Percentiles rank a stretch among this genome's conserved stretches.
Evolutionary conservation across 108 stramenopile genomes (phyloP).

Genomic region (Fragilariopsis cylindrus): DNA sequence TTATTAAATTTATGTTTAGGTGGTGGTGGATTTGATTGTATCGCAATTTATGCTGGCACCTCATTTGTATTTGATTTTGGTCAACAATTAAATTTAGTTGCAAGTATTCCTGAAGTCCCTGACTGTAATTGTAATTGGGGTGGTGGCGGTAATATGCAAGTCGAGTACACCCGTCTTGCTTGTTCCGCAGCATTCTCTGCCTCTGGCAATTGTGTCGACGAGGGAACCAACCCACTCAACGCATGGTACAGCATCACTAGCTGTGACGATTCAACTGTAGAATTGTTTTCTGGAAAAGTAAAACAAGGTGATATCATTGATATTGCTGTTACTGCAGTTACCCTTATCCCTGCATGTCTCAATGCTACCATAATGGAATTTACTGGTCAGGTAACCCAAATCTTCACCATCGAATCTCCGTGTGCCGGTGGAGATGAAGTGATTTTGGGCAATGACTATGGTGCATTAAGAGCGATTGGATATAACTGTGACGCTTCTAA

Average conservation of each 20-base stretch:
- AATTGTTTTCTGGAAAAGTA: not conserved
- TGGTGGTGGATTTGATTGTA: too few species aligned
- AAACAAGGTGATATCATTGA: constrained; percentile 8
- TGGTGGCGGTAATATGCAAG: not conserved
- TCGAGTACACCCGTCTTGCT: constrained; percentile 24
- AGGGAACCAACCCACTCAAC: constrained; percentile 6
- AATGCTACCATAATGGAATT: not conserved
- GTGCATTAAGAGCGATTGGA: constrained; percentile 21
- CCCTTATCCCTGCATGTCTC: constrained; percentile 19
- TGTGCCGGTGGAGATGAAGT: not conserved
- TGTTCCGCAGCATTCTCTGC: constrained; percentile 1
- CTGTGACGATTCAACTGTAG: not conserved
- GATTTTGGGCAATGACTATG: constrained; percentile 17
- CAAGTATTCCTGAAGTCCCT: too few species aligned
- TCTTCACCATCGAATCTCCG: constrained; percentile 9
- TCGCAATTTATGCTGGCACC: too few species aligned
- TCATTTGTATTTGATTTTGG: too few species aligned
- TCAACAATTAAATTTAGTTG: too few species aligned
- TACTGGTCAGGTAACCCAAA: not conserved
- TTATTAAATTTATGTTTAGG: too few species aligned
- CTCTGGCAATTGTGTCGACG: constrained; percentile 15
- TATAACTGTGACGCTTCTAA: constrained; percentile 25
- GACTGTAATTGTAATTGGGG: too few species aligned
- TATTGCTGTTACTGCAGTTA: not conserved
- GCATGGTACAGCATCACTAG: constrained; percentile 3